Evolutionary conservation across 2,329 filamentous ascomycete genomes (phyloP).

Genomic region (Ophiostoma sp.): DNA sequence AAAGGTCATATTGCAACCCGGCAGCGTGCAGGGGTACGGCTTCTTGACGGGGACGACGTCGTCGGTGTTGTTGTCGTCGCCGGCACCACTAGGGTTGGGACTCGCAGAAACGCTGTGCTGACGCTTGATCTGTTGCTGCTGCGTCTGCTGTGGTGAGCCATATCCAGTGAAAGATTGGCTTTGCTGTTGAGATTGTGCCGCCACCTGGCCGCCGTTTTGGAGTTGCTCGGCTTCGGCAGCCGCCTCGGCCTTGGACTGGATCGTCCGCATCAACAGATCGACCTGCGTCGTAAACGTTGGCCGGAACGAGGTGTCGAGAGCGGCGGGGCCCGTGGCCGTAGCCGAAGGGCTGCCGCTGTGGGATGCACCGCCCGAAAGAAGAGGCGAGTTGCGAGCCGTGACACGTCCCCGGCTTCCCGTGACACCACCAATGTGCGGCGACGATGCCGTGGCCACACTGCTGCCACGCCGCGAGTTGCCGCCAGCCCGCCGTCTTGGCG

Average conservation of each 20-base stretch:
- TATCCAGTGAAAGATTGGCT: neutral
- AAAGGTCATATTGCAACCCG: conserved; percentile 78
- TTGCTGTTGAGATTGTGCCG: neutral
- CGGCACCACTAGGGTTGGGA: neutral
- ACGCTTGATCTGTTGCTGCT: neutral
- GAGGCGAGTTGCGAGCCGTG: neutral
- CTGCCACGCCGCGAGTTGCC: neutral
- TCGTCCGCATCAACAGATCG: conserved; percentile 84
- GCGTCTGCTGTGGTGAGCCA: conserved; percentile 3
- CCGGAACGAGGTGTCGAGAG: conserved; percentile 37
- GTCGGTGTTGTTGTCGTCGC: neutral
- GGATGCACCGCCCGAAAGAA: neutral
- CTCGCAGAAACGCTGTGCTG: neutral
- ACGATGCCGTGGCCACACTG: conserved; percentile 1
- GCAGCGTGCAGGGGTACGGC: conserved; percentile 61
- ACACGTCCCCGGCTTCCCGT: neutral
- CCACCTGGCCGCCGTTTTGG: conserved; percentile 51
- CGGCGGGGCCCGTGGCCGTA: conserved; percentile 33
- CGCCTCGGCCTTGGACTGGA: conserved; percentile 65
- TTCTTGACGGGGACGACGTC: conserved; percentile 26
- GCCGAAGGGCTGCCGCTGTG: conserved; percentile 41
- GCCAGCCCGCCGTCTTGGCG: neutral
- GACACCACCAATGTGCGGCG: neutral
- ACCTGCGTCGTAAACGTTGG: conserved; percentile 74
- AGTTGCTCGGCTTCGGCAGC: conserved; percentile 29